phyloP scores from a whole-genome alignment of 1,284 basidiomycete species.

The Ceratobasidium theobromae region DNA sequence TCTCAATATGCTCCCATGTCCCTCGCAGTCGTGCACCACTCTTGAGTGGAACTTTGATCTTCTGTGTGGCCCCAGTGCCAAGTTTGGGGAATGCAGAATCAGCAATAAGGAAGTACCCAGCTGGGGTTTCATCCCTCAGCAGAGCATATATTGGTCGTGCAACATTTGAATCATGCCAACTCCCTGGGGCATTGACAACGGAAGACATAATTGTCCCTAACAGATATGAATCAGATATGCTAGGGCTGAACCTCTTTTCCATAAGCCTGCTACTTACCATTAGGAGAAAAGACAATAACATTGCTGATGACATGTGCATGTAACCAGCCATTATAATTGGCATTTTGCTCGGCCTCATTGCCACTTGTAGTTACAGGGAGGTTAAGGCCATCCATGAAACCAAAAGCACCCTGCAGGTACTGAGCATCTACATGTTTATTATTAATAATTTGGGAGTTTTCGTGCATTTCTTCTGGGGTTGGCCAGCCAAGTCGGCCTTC shows the following conservation, averaged over 20 bases:
- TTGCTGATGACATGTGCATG: constrained; percentile 47
- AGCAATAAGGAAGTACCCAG: constrained; percentile 44
- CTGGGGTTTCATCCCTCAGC: background rate
- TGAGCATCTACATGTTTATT: background rate
- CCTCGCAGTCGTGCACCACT: constrained; percentile 41
- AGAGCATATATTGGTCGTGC: background rate
- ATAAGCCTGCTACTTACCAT: background rate
- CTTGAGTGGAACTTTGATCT: constrained; percentile 49
- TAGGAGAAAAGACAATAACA: constrained; percentile 15
- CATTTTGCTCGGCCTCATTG: constrained; percentile 51
- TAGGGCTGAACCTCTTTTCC: background rate
- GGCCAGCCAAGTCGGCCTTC: constrained; percentile 35
- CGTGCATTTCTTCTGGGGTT: background rate
- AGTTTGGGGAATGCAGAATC: constrained; percentile 51
- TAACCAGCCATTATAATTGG: constrained; percentile 54
- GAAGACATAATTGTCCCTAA: background rate
- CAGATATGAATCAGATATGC: background rate
- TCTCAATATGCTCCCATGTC: constrained; percentile 38
- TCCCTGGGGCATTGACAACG: background rate
- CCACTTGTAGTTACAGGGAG: constrained; percentile 37
- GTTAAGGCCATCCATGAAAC: constrained; percentile 42
- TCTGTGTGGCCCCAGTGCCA: constrained; percentile 40
- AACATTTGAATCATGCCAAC: background rate
- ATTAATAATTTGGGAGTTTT: background rate
- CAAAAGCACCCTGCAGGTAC: constrained; percentile 23